Base-by-base conservation (phyloP, 2,329 filamentous ascomycete genomes). In the Gaeumannomyces sp. region DNA sequence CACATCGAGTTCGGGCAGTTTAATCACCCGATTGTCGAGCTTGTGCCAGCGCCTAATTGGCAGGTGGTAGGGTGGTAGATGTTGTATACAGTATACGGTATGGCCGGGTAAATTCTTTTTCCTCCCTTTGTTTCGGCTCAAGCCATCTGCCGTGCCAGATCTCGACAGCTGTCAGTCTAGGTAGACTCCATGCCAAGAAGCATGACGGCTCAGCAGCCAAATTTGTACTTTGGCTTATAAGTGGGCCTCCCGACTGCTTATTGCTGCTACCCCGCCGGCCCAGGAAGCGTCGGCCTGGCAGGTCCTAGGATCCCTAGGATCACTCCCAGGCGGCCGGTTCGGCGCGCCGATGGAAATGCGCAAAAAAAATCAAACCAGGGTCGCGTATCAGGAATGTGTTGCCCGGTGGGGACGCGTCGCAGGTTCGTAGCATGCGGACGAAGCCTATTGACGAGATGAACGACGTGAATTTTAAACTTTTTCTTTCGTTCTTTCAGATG, bases 371-470 rank as follows among this genome's bases (percentile, higher is more conserved):
- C 7, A n/a, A 14, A 4, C 45, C 22, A 53, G 45, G 22, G 45
- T 53, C 45, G 45, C 45, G 45, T 53, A 53, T 53, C 45, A 53
- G 45, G 45, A 53, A 53, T 53, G 45, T 4, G 19, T 7, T 53
- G 6, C 14, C 25, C 22, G 10, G 45, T n/a, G 45, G 45, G 45
- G 22, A n/a, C 38, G 38, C 14, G 45, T 53, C 14, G 45, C 45
- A 53, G 45, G 22, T 53, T 53, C 13, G 45, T 53, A 14, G 22
- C 45, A 53, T 53, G 45, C n/a, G 45, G 45, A 53, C 45, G 19
- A 53, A 53, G 45, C 45, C 45, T 53, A 53, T 53, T 53, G 45
- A 53, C 45, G 38, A 53, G 45, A 53, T 11, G 45, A 53, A 53
- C 45, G 19, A 11, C 22, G 13, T n/a, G 45, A 22, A 7, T 53